Conservation (phyloP, 495 filamentous ascomycete genomes). For the Penicillium nucicola region DNA sequence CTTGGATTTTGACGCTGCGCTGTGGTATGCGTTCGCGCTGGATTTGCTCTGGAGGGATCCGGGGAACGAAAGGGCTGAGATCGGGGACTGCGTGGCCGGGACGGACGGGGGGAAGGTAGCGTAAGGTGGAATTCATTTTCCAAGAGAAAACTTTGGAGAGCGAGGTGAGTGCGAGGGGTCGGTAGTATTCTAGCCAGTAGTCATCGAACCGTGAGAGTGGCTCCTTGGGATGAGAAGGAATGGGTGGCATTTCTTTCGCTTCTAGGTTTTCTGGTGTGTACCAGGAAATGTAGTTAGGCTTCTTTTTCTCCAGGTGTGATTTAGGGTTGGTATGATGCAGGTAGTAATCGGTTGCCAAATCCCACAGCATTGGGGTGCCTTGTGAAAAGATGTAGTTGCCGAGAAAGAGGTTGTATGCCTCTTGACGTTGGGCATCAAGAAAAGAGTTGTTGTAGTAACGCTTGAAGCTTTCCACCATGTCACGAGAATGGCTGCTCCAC, state of each 20-base stretch:
- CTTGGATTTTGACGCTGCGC: constrained; percentile 45
- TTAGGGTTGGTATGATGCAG: constrained; percentile 86
- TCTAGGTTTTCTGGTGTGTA: constrained; percentile 76
- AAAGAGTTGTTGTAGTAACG: constrained; percentile 99
- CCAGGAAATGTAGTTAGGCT: constrained; percentile 79
- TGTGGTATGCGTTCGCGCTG: constrained; percentile 38
- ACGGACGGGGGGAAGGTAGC: constrained; percentile 68
- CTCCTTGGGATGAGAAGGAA: constrained; percentile 47
- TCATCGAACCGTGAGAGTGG: constrained; percentile 76
- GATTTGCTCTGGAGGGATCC: constrained; percentile 44
- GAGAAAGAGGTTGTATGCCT: constrained; percentile 96
- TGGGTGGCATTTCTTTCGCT: constrained; percentile 52
- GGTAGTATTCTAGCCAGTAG: constrained; percentile 98
- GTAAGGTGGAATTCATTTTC: constrained; percentile 82
- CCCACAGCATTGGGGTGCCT: constrained; percentile 96
- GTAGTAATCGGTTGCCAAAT: constrained; percentile 93
- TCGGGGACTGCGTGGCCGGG: constrained; percentile 68
- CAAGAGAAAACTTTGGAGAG: constrained; percentile 86
- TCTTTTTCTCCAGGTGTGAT: constrained; percentile 60
- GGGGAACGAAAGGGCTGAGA: constrained; percentile 78
- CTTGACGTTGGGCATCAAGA: constrained; percentile 90
- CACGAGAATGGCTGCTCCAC: constrained; percentile 94
- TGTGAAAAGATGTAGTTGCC: constrained; percentile 92
- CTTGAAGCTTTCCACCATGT: constrained; percentile 99
- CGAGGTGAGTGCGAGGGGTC: constrained; percentile 77